Evolutionary conservation across 2,329 filamentous ascomycete species (phyloP), one percentile per base, ranked within the genome.

Genomic region (Drechslerella stenobrocha): DNA sequence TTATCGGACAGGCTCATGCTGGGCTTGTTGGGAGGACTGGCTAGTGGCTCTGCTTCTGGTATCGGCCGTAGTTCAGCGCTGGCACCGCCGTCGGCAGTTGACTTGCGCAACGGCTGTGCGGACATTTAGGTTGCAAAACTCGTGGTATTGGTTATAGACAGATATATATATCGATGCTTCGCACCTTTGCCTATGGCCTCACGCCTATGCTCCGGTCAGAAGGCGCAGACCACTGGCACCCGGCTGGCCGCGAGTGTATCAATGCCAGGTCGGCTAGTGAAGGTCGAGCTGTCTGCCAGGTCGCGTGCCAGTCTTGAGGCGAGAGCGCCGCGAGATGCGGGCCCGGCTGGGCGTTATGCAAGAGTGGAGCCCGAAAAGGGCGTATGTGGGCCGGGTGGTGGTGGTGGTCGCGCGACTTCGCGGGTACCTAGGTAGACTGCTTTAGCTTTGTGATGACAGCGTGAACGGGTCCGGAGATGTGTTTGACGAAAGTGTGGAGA

Each of bases 41-140:
- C 28, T 15, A 47, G 44, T 23, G 20, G 44, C 23, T 67, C 63
- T 51, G 50, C 37, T 57, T 67, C 63, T 13, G 55, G 63, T 45
- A 67, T 67, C 45, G 55, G 60, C 32, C 57, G 48, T 28, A 67
- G 45, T 24, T 60, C 32, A 24, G 15, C 26, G 20, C 30, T 18
- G 30, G 11, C 24, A 20, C 48, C 51, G 53, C 55, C 37, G 50
- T 48, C 50, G 48, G 46, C 20, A 44, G 48, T 28, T 18, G 20
- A 24, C 26, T 44, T 46, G 37, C 52, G 52, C 55, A 48, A 65
- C 20, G 60, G 45, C 13, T 42, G 35, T 32, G 34, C 44, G 46
- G 55, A 42, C 22, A 42, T 42, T n/a, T 18, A 37, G 15, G 34
- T 37, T 4, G 3, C 34, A 37, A 37, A 13, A 9, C 34, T 9